A percentile compares a stretch with the other conserved stretches of the same genome.
Conservation (phyloP, 2,329 filamentous ascomycete species). For the Aspergillus fischeri region DNA sequence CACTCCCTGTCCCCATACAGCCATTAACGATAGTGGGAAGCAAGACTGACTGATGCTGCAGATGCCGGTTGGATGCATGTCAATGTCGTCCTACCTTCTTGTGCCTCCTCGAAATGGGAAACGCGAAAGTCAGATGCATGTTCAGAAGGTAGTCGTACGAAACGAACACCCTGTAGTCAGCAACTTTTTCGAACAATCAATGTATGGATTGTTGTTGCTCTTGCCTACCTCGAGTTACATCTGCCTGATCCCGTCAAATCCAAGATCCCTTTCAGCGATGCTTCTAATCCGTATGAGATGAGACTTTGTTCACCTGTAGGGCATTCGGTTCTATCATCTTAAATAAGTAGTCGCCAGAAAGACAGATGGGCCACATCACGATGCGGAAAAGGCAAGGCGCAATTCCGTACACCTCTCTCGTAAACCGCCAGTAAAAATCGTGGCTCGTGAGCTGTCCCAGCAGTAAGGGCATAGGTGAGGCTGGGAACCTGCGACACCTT, state of each 20-base stretch:
- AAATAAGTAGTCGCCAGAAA: background rate
- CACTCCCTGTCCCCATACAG: background rate
- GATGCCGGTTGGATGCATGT: background rate
- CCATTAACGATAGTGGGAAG: background rate
- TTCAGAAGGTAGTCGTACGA: background rate
- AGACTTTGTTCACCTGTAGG: background rate
- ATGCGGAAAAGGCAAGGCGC: background rate
- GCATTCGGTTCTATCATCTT: background rate
- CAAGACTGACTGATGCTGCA: background rate
- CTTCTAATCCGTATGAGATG: background rate
- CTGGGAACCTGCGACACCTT: background rate
- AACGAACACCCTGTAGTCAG: background rate
- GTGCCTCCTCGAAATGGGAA: background rate
- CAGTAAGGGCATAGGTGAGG: background rate
- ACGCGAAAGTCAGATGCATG: background rate
- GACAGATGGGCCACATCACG: background rate
- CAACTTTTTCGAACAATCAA: background rate
- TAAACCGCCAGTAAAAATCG: slow-evolving; percentile 1
- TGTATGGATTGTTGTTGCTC: background rate
- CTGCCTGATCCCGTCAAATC: background rate
- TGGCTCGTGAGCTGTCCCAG: background rate
- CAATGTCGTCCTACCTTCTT: background rate
- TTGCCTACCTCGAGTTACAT: background rate
- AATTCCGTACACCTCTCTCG: slow-evolving; percentile 2
- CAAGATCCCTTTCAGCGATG: background rate